Conservation (phyloP, 768 basidiomycete genomes). For the Psilocybe cubensis region DNA sequence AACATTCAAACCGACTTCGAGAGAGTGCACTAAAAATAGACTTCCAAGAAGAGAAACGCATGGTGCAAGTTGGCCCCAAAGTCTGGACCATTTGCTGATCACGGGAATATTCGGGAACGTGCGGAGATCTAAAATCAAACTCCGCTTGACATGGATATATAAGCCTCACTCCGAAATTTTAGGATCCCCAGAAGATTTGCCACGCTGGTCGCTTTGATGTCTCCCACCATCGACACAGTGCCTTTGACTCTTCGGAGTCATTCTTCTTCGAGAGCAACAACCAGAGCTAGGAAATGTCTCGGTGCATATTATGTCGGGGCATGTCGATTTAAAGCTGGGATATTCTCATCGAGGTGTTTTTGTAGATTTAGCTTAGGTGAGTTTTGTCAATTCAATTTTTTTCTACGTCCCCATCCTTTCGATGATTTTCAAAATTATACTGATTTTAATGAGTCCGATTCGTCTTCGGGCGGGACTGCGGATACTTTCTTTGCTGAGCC, state of each 20-base stretch:
- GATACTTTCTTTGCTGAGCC: conserved; percentile 41
- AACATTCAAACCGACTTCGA: too few relatives aligned
- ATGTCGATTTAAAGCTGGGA: conserved; percentile 52
- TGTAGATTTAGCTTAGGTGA: conserved; percentile 25
- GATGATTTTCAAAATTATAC: conserved; percentile 47
- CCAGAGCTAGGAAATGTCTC: conserved; percentile 55
- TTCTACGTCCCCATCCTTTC: conserved; percentile 22
- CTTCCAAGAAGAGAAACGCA: not conserved
- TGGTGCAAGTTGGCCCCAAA: not conserved
- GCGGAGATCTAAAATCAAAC: conserved; percentile 5
- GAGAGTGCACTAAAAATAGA: not conserved
- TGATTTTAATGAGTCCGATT: conserved; percentile 58
- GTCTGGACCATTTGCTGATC: too few relatives aligned
- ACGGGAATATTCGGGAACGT: not conserved
- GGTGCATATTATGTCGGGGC: conserved; percentile 41
- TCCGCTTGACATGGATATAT: too few relatives aligned
- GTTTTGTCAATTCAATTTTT: conserved; percentile 18
- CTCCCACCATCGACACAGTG: conserved; percentile 50
- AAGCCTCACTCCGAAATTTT: conserved; percentile 13
- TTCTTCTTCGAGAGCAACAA: conserved; percentile 42
- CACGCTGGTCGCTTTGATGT: conserved; percentile 48
- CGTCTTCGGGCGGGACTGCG: conserved; percentile 36
- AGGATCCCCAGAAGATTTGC: conserved; percentile 42
- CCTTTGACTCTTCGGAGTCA: conserved; percentile 43
- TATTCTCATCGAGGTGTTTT: conserved; percentile 22